Base-by-base conservation (phyloP, 768 basidiomycete genomes). In the Galerina marginata region DNA sequence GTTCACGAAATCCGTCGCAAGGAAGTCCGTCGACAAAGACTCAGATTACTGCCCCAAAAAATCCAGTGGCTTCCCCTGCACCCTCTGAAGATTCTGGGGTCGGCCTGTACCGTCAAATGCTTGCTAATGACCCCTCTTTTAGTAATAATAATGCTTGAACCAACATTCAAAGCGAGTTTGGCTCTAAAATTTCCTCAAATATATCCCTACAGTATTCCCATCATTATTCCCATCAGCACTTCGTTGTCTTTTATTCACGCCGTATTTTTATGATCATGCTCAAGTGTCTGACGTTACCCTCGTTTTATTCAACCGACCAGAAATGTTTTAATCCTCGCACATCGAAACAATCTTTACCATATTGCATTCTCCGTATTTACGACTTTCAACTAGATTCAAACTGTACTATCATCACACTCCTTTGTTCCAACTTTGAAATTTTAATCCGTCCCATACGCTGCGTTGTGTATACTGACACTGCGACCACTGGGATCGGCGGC, bases 381-480 rank as follows among this genome's bases (percentile, higher is more conserved):
- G 66, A 69, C 49, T 64, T 59, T 56, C 48, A 60, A 56, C 54
- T 73, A 71, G 69, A 70, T 67, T 59, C 64, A 64, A 33, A 63
- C 60, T 70, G 69, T 71, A 71, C 65, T 62, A 69, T 46, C 68
- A 70, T 61, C 62, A 68, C 66, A 59, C 64, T 65, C 72, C 64
- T 71, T 71, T 74, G 65, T 66, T 64, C 63, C 53, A 64, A 63
- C 65, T 65, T 60, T 59, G 68, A 63, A 67, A 71, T 68, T 66
- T 65, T 72, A 68, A 73, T 69, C 72, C 64, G 72, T 71, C 56
- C 78, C 75, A 73, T 98, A 97, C 11, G 97, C 96, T 50, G 93
- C 88, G 67, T 90, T 93, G 83, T 99, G 97, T 69, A 99, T 98
- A 75, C 86, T 90, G 71, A 99, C 96, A 63, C 93, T 95, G 51